These are phyloP conservation scores for Pilobolus umbonatus DNA, from an alignment of 192 early-diverging fungal species.

Conservation along the genomic window DNA sequence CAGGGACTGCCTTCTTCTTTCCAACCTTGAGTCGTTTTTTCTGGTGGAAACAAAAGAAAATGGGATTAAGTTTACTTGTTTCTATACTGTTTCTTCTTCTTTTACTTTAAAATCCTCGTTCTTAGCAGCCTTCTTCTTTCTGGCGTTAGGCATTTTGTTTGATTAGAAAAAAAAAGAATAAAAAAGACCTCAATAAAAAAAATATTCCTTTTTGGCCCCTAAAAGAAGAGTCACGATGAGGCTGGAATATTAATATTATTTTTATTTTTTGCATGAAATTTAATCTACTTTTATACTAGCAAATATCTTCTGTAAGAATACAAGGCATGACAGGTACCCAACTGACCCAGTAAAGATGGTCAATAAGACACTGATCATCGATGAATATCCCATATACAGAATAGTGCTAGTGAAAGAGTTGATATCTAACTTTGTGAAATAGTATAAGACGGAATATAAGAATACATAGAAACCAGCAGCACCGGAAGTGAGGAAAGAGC, in stretches of 20 bases:
- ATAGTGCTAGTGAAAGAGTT: constrained; percentile 69
- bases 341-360: constrained; percentile 64
- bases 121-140: constrained; percentile 68
- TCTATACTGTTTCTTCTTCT: not conserved
- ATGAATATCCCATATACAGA: constrained; percentile 89
- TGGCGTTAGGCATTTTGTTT: constrained; percentile 50
- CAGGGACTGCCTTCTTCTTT: constrained; percentile 72
- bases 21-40: constrained; percentile 92
- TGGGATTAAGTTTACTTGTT: constrained; percentile 3
- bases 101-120: constrained; percentile 70
- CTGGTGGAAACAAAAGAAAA: constrained; percentile 22
- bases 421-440: constrained; percentile 75
- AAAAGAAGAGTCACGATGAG: not conserved
- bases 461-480: constrained; percentile 89
- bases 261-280: constrained; percentile 6
- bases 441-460: constrained; percentile 87
- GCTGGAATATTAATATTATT: too few species aligned
- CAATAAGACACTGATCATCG: constrained; percentile 69
- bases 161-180: not conserved
- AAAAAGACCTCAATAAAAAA: constrained; percentile 23
- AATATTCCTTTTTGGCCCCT: not conserved
- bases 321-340: constrained; percentile 74
- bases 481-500: constrained; percentile 81
- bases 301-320: constrained; percentile 81
- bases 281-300: constrained; percentile 84